Percentiles rank a stretch among this genome's conserved stretches.
These are phyloP conservation scores for Scenedesmus sp. DNA, from an alignment of 163 green algal species.

Conservation along the genomic window DNA sequence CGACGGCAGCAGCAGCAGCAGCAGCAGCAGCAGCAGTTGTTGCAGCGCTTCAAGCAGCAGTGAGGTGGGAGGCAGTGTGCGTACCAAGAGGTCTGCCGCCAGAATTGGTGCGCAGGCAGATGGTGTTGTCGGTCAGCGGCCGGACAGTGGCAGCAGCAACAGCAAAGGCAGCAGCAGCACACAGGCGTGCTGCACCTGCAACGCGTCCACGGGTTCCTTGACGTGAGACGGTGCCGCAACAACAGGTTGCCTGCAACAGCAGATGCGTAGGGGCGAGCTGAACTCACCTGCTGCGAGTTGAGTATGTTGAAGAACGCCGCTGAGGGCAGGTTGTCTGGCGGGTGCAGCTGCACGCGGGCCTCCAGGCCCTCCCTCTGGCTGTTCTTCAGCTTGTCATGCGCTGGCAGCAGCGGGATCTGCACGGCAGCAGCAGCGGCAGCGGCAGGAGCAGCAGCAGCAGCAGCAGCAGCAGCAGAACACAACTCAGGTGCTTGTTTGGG, in stretches of 20 bases:
- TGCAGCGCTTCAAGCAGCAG: no score
- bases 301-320: conserved; percentile 93
- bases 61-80: no score
- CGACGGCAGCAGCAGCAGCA: conserved; percentile 77
- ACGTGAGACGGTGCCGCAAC: neutral
- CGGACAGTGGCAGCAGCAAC: neutral
- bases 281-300: conserved; percentile 81
- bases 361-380: conserved; percentile 62
- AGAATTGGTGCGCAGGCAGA: no score
- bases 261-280: neutral
- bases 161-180: conserved; percentile 72
- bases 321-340: conserved; percentile 76
- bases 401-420: conserved; percentile 61
- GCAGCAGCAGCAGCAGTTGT: conserved; percentile 56
- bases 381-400: conserved; percentile 60
- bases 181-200: no score
- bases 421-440: conserved; percentile 3
- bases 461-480: neutral
- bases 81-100: no score
- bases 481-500: neutral
- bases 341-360: conserved; percentile 52
- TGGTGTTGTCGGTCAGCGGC: neutral
- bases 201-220: neutral
- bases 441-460: neutral
- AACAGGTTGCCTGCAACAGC: neutral